Evolutionary conservation across 345 rosid species (phyloP), one percentile per base, ranked within the genome.

Genomic region (Gynandropsis gynandra): DNA sequence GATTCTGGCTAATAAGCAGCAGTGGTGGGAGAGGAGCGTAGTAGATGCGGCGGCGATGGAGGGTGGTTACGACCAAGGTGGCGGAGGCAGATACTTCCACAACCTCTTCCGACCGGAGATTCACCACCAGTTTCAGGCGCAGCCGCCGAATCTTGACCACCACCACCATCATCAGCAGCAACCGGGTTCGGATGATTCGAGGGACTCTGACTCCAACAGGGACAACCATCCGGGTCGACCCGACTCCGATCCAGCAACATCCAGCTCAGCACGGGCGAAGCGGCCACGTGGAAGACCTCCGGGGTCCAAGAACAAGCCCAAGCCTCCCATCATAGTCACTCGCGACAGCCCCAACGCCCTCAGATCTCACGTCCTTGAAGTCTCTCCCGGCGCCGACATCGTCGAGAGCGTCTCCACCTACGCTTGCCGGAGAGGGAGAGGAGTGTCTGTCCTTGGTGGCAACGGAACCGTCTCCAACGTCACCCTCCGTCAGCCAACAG

Each of bases 211-310:
- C 47, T 49, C 56, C 21, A 65, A 59, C 63, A 72, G 59, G 36
- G 72, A 67, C n/a, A n/a, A n/a, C 8, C 17, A 31, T 21, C 52
- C 20, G 10, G 51, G 47, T 42, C 47, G 14, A 12, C 61, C 39
- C 2, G 70, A 66, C 38, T 45, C 70, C 7, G 70, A 70, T 45
- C 66, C 60, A 8, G 59, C 36, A 19, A 73, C 52, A 50, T 68
- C 47, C n/a, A 33, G 63, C 1, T 59, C 73, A 16, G 43, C 60
- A 32, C 20, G 66, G 12, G 59, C 56, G 20, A 83, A 80, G 42
- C 86, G 95, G 20, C 87, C 85, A 7, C 76, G 95, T 17, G 95
- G 95, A 29, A 82, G 95, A 13, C 94, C 94, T 10, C 62, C 86
- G 0, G 94, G 94, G 42, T 84, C 94, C 34, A 84, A 79, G 72